Conservation (phyloP, 768 basidiomycete species). For the Boletus speciosus region DNA sequence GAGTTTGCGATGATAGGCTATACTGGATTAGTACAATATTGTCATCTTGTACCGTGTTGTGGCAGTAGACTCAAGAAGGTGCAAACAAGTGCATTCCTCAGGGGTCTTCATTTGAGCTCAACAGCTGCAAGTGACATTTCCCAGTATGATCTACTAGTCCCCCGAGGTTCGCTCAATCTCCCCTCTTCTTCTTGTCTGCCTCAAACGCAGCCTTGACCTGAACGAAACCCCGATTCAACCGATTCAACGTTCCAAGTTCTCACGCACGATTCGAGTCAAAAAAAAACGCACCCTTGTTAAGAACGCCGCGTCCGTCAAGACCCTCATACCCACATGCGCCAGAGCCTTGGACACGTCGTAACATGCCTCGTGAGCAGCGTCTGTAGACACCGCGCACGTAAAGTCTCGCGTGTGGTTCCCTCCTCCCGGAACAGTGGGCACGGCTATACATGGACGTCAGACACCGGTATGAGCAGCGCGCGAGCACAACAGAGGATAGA, state of each 20-base stretch:
- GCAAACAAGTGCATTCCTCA: no score
- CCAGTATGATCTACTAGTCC: not conserved
- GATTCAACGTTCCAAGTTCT: not conserved
- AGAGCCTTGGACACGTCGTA: constrained; percentile 67
- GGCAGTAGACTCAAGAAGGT: no score
- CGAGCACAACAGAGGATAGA: not conserved
- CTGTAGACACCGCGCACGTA: constrained; percentile 53
- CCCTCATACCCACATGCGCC: constrained; percentile 63
- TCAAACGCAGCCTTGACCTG: constrained; percentile 49
- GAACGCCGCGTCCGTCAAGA: constrained; percentile 63
- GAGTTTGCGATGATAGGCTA: not conserved
- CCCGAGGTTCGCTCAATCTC: not conserved
- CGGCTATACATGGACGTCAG: constrained; percentile 41
- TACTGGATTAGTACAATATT: not conserved
- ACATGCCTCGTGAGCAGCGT: constrained; percentile 60
- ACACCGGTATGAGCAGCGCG: not conserved
- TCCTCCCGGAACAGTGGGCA: constrained; percentile 65
- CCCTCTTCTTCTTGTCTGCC: constrained; percentile 33
- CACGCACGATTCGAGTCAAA: not conserved
- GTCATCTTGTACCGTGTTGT: no score
- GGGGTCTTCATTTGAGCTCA: no score
- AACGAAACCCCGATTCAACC: not conserved
- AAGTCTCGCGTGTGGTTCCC: constrained; percentile 77
- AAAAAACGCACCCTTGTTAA: constrained; percentile 45
- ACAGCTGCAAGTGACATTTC: not conserved